Percentiles rank a stretch among this genome's conserved stretches.
phyloP scores from a whole-genome alignment of 2,329 filamentous ascomycete genomes.

The Fusarium armeniacum region DNA sequence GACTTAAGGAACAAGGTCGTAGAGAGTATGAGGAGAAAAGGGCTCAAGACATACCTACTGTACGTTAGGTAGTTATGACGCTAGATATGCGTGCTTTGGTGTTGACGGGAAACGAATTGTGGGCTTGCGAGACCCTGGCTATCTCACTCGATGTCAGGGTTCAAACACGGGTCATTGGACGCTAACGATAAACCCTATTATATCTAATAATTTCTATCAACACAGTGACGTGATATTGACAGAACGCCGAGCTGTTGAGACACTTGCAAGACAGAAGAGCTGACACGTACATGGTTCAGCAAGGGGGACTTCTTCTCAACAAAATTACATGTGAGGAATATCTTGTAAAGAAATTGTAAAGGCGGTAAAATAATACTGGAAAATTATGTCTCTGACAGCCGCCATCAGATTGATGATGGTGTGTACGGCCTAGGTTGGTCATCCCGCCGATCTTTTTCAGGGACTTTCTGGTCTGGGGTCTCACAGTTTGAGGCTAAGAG shows the following conservation, averaged over 20 bases:
- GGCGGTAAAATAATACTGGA: too few species aligned
- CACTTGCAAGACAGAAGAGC: not conserved
- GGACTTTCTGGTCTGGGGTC: not conserved
- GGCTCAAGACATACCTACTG: not conserved
- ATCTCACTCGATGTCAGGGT: not conserved
- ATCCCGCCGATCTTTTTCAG: not conserved
- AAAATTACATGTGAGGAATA: too few species aligned
- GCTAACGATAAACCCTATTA: not conserved
- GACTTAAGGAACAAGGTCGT: constrained; percentile 55
- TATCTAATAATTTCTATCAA: not conserved
- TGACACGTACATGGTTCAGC: not conserved
- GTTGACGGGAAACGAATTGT: not conserved
- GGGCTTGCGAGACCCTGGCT: not conserved
- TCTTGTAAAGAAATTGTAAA: too few species aligned
- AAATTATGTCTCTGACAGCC: too few species aligned
- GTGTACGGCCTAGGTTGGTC: not conserved
- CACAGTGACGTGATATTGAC: not conserved
- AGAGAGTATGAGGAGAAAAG: constrained; percentile 38
- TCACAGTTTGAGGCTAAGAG: too few species aligned
- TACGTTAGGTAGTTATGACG: not conserved
- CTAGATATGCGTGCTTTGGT: constrained; percentile 1
- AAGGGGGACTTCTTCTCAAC: not conserved
- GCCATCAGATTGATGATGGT: not conserved
- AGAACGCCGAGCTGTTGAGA: not conserved
- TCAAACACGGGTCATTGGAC: not conserved